phyloP scores from a whole-genome alignment of 139 green algal species.

The Spirogloea muscicola region DNA sequence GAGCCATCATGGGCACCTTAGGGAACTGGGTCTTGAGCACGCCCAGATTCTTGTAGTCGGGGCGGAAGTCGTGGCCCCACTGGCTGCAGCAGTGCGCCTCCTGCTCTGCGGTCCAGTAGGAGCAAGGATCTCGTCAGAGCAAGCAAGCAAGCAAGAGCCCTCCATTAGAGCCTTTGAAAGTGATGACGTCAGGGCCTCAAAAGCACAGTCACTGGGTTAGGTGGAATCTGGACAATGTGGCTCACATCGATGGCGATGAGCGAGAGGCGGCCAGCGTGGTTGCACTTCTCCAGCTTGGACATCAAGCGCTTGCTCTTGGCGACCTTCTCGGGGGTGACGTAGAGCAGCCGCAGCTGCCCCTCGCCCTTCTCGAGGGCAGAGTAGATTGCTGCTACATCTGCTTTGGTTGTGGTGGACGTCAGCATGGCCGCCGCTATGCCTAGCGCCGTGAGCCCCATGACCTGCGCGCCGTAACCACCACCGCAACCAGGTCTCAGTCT shows the following conservation, averaged over 20 bases:
- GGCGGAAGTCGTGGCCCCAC: constrained; percentile 81
- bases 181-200: too few relatives aligned
- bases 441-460: constrained; percentile 33
- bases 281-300: constrained; percentile 47
- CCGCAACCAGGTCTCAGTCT: too few relatives aligned
- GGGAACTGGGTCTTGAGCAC: constrained; percentile 55
- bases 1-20: constrained; percentile 58
- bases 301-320: constrained; percentile 57
- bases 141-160: too few relatives aligned
- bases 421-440: constrained; percentile 34
- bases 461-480: too few relatives aligned
- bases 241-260: constrained; percentile 43
- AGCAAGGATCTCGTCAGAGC: too few relatives aligned
- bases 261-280: constrained; percentile 37
- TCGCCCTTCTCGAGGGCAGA: constrained; percentile 13
- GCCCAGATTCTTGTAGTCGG: constrained; percentile 70
- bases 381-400: constrained; percentile 32
- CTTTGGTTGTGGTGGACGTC: constrained; percentile 36
- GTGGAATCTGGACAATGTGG: too few relatives aligned
- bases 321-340: constrained; percentile 51
- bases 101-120: background rate
- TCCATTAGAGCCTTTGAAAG: too few relatives aligned
- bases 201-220: too few relatives aligned
- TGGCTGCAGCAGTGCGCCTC: constrained; percentile 49
- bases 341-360: too few relatives aligned